A percentile compares a stretch with the other conserved stretches of the same genome.
Evolutionary conservation across 73 alveolate species (phyloP).

Genomic region (Symbiodinium pilosum): DNA sequence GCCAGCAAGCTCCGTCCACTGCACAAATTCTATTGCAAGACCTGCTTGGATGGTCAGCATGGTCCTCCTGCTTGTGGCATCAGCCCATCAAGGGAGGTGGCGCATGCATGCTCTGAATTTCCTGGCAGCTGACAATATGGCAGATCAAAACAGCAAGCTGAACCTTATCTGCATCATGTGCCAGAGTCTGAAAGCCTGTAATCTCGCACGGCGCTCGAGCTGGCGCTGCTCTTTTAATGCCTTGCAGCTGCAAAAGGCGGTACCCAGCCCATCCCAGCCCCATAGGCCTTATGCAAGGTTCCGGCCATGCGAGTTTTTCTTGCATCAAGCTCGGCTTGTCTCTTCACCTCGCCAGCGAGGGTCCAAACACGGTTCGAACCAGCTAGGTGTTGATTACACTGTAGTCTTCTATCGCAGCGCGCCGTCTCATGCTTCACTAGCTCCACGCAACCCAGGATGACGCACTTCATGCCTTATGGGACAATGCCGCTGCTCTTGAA

Average conservation of each 20-base stretch:
- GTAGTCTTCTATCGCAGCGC: not conserved
- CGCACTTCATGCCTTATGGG: slow-evolving; percentile 74
- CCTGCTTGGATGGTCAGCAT: not conserved
- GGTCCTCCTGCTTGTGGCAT: slow-evolving; percentile 7
- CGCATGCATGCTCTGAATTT: slow-evolving; percentile 74
- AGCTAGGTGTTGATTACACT: not conserved
- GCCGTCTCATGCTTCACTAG: slow-evolving; percentile 79
- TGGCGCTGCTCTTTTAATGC: slow-evolving; percentile 85
- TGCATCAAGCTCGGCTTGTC: slow-evolving; percentile 89
- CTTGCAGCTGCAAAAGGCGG: not conserved
- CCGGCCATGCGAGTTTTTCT: slow-evolving; percentile 61
- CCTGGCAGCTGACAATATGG: too few species aligned
- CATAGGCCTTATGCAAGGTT: not conserved
- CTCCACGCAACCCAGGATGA: slow-evolving; percentile 89
- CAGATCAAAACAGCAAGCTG: too few species aligned
- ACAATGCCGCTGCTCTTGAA: not conserved
- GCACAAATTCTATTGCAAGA: not conserved
- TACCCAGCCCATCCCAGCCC: not conserved
- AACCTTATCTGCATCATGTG: not conserved
- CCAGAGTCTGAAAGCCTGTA: slow-evolving; percentile 16
- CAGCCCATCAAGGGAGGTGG: slow-evolving; percentile 92
- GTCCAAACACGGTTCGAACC: not conserved
- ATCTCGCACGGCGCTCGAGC: slow-evolving; percentile 73
- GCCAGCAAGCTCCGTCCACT: not conserved
- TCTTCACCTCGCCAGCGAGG: slow-evolving; percentile 13